Conservation (phyloP, 179 eudicot species). For the Sideroxylon spinosum region DNA sequence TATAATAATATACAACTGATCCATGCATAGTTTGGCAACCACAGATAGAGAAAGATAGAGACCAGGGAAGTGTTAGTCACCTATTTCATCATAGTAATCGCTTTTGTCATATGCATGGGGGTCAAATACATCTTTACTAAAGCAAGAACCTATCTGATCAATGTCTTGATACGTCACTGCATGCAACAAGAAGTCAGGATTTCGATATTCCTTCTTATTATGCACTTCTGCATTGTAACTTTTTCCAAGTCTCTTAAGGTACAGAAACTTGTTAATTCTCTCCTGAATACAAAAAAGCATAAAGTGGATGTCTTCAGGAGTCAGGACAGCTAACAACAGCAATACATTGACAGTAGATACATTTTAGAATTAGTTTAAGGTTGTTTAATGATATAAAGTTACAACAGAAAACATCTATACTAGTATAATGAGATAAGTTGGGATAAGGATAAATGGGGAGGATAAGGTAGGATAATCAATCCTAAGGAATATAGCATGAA, state of each 20-base stretch:
- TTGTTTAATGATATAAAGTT: neutral
- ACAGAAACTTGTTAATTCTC: constrained; percentile 71
- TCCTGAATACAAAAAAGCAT: constrained; percentile 38
- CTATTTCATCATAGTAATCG: constrained; percentile 86
- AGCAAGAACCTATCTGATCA: constrained; percentile 92
- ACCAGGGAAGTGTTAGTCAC: constrained; percentile 28
- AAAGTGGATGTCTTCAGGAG: neutral
- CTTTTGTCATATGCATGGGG: constrained; percentile 93
- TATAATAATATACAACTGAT: neutral
- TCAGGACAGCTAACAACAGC: neutral
- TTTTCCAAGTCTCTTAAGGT: constrained; percentile 57
- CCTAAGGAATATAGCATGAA: too few relatives aligned
- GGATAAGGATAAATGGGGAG: too few relatives aligned
- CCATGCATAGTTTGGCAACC: neutral
- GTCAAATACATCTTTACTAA: constrained; percentile 89
- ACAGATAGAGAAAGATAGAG: too few relatives aligned
- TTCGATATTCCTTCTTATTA: constrained; percentile 86
- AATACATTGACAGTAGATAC: neutral
- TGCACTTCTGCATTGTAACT: constrained; percentile 94
- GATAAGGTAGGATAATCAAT: too few relatives aligned
- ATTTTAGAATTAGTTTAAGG: neutral
- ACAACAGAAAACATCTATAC: neutral
- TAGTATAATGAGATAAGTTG: too few relatives aligned
- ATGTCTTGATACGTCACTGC: constrained; percentile 96
- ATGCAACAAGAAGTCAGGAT: constrained; percentile 95